Conservation (phyloP, 208 protist genomes). For the Vickermania ingenoplastis region DNA sequence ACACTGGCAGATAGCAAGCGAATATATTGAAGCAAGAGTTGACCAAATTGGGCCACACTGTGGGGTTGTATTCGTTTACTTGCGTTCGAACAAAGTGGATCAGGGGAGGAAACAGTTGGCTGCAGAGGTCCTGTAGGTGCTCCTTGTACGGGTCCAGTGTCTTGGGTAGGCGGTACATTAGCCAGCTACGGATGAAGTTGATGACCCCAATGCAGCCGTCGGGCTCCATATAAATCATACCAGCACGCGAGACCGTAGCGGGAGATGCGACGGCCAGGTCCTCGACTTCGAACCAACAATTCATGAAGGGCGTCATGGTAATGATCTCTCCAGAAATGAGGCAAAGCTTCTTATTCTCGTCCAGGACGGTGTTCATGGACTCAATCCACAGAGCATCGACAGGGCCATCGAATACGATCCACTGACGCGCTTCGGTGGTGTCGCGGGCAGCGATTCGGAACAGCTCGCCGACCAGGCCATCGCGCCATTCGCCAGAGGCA, state of each 20-base stretch:
- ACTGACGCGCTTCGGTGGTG: slow-evolving; percentile 80
- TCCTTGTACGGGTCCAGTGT: slow-evolving; percentile 83
- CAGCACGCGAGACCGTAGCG: slow-evolving; percentile 95
- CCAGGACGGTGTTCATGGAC: slow-evolving; percentile 93
- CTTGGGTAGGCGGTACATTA: slow-evolving; percentile 66
- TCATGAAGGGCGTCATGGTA: slow-evolving; percentile 92
- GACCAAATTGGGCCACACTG: slow-evolving; percentile 93
- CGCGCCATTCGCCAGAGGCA: slow-evolving; percentile 94
- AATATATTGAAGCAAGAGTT: slow-evolving; percentile 92
- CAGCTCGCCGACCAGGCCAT: slow-evolving; percentile 92
- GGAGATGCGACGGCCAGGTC: slow-evolving; percentile 95
- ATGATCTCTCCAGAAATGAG: slow-evolving; percentile 94
- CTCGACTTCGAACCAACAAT: slow-evolving; percentile 96
- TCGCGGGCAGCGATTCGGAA: slow-evolving; percentile 88
- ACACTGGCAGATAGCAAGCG: slow-evolving; percentile 82
- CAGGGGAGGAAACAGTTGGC: slow-evolving; percentile 74
- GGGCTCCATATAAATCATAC: slow-evolving; percentile 98
- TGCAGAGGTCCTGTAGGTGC: slow-evolving; percentile 80
- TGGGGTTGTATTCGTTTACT: slow-evolving; percentile 90
- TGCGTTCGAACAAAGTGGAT: slow-evolving; percentile 90
- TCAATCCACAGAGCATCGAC: slow-evolving; percentile 95
- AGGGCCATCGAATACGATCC: slow-evolving; percentile 96
- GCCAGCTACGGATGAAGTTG: slow-evolving; percentile 78
- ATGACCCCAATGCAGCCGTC: slow-evolving; percentile 75
- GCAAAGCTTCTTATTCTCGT: slow-evolving; percentile 95